These are phyloP conservation scores for Lactuca sativa DNA, from an alignment of 129 eudicot species.

Conservation along the genomic window DNA sequence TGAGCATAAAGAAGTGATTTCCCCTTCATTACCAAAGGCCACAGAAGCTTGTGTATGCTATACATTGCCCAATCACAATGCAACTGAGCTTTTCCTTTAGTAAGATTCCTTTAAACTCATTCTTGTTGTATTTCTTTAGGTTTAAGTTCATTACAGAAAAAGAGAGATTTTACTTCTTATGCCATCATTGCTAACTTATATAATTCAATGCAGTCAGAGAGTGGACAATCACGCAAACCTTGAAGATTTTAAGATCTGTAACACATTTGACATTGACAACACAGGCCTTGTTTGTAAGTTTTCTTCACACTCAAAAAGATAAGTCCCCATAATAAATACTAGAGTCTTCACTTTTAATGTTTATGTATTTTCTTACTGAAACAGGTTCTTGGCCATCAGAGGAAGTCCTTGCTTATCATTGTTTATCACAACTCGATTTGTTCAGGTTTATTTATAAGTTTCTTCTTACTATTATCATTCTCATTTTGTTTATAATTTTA, in stretches of 20 bases:
- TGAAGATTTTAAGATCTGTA: slow-evolving; percentile 77
- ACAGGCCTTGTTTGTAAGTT: slow-evolving; percentile 97
- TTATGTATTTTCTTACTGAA: slow-evolving; percentile 17
- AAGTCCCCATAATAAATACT: background rate
- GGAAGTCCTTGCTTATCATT: slow-evolving; percentile 90
- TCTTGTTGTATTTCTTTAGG: background rate
- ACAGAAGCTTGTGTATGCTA: slow-evolving; percentile 70
- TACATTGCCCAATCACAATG: slow-evolving; percentile 51
- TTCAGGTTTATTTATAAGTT: slow-evolving; percentile 60
- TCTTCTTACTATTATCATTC: background rate
- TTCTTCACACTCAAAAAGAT: slow-evolving; percentile 9
- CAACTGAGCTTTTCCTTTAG: slow-evolving; percentile 53
- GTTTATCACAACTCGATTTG: slow-evolving; percentile 55
- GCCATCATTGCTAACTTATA: slow-evolving; percentile 18
- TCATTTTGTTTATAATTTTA: slow-evolving; percentile 1
- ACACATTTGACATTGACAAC: slow-evolving; percentile 83
- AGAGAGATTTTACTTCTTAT: background rate
- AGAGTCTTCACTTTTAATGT: background rate
- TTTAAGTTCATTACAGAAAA: slow-evolving; percentile 12
- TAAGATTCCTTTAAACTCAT: slow-evolving; percentile 32
- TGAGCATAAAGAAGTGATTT: slow-evolving; percentile 25
- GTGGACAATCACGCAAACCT: slow-evolving; percentile 54
- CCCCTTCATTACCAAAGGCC: slow-evolving; percentile 10
- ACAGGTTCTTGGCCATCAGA: slow-evolving; percentile 99
- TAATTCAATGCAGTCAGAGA: slow-evolving; percentile 70